These are phyloP conservation scores for Globisporangium middletonii DNA, from an alignment of 352 stramenopile species.

Conservation along the genomic window DNA sequence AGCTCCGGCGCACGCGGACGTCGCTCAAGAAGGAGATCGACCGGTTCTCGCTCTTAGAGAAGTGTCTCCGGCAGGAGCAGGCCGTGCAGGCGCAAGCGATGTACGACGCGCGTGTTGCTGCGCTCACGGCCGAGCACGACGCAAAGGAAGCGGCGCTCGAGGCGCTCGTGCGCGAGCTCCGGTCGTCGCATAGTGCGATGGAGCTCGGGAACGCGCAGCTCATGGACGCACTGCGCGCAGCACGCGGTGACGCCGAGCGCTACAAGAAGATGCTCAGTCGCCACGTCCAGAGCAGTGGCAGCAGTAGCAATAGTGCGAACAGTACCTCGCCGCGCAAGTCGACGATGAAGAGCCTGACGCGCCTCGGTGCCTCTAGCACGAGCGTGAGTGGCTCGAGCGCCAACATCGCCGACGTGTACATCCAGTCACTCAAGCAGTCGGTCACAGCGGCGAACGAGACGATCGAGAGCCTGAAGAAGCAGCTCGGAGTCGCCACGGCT, in stretches of 20 bases:
- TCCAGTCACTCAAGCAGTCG: slow-evolving; percentile 44
- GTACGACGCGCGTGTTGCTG: slow-evolving; percentile 36
- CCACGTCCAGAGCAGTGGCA: background rate
- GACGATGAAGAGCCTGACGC: slow-evolving; percentile 3
- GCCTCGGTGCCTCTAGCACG: background rate
- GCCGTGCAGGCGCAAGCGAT: slow-evolving; percentile 38
- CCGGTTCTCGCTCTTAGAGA: slow-evolving; percentile 47
- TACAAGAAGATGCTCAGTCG: slow-evolving; percentile 48
- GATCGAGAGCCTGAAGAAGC: slow-evolving; percentile 31
- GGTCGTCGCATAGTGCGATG: slow-evolving; percentile 36
- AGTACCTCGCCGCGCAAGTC: slow-evolving; percentile 11
- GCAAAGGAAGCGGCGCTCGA: slow-evolving; percentile 39
- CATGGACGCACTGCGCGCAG: slow-evolving; percentile 36
- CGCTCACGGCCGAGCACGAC: slow-evolving; percentile 35
- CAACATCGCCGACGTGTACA: slow-evolving; percentile 13
- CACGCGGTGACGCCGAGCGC: slow-evolving; percentile 35
- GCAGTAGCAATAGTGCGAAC: background rate
- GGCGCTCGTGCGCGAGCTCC: slow-evolving; percentile 41
- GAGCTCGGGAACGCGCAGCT: slow-evolving; percentile 50
- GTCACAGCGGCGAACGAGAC: slow-evolving; percentile 28
- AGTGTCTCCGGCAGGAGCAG: slow-evolving; percentile 58
- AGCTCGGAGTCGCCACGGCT: slow-evolving; percentile 27
- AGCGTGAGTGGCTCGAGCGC: slow-evolving; percentile 6
- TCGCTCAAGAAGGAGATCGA: slow-evolving; percentile 64
- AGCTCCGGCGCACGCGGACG: slow-evolving; percentile 38